These are phyloP conservation scores for Talaromyces atroroseus DNA, from an alignment of 2,329 filamentous ascomycete genomes.

Conservation along the genomic window DNA sequence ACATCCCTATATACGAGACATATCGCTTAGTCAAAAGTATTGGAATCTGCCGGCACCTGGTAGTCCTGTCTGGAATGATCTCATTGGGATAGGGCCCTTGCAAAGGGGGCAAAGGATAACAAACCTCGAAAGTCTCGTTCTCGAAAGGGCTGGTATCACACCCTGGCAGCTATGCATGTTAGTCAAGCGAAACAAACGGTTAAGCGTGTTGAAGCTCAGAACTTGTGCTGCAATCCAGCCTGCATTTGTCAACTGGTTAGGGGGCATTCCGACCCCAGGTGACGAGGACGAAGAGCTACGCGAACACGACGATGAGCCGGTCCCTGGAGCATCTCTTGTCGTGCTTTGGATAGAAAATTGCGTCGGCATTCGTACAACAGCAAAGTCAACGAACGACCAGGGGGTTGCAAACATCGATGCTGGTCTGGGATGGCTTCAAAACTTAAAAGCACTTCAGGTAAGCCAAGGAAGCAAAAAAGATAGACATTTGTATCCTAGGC, in stretches of 20 bases:
- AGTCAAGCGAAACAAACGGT: conserved; percentile 24
- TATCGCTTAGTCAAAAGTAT: conserved; percentile 22
- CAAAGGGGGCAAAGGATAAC: conserved; percentile 18
- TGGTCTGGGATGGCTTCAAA: conserved; percentile 25
- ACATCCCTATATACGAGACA: conserved; percentile 30
- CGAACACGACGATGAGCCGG: background rate
- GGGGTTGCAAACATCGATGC: conserved; percentile 8
- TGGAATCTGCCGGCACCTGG: conserved; percentile 25
- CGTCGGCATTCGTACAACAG: conserved; percentile 15
- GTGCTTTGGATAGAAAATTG: conserved; percentile 27
- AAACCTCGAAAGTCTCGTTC: conserved; percentile 24
- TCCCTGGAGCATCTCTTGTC: conserved; percentile 21
- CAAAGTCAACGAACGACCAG: conserved; percentile 12
- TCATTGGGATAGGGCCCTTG: conserved; percentile 25
- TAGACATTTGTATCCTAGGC: background rate
- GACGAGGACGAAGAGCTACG: conserved; percentile 12
- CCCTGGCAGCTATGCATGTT: conserved; percentile 29
- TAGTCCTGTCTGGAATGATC: conserved; percentile 27
- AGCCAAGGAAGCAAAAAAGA: background rate
- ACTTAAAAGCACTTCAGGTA: conserved; percentile 21
- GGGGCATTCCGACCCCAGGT: conserved; percentile 17
- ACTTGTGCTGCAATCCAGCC: conserved; percentile 29
- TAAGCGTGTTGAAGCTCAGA: conserved; percentile 26
- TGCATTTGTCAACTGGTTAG: conserved; percentile 33
- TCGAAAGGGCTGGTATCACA: conserved; percentile 32